Percentiles rank a stretch among this genome's conserved stretches.
Evolutionary conservation across 108 stramenopile genomes (phyloP).

Genomic region (Thalassiosira profunda): DNA sequence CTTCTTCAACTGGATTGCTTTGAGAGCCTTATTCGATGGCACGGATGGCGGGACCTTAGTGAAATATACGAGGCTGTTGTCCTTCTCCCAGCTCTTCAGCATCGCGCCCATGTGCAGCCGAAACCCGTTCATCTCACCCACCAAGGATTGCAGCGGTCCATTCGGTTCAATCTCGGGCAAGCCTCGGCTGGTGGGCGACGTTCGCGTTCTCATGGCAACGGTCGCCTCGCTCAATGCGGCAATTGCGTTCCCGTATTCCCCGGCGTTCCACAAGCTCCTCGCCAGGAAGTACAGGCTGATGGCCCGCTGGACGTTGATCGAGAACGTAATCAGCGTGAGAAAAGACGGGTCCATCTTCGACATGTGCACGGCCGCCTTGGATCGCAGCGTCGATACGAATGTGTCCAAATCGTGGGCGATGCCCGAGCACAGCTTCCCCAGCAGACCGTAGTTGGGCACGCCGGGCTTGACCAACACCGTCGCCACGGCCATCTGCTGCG

Average conservation of each 20-base stretch:
- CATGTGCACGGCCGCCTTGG: slow-evolving; percentile 70
- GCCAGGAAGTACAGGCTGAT: slow-evolving; percentile 80
- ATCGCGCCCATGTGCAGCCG: slow-evolving; percentile 68
- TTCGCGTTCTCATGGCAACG: slow-evolving; percentile 50
- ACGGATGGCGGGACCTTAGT: slow-evolving; percentile 76
- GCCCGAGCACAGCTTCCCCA: slow-evolving; percentile 83
- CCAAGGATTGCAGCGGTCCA: slow-evolving; percentile 56
- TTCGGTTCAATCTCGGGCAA: slow-evolving; percentile 79
- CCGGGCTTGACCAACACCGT: slow-evolving; percentile 85
- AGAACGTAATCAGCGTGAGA: slow-evolving; percentile 81
- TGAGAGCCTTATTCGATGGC: slow-evolving; percentile 67
- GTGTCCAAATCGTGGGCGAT: slow-evolving; percentile 72
- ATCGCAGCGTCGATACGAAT: slow-evolving; percentile 67
- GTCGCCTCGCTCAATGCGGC: slow-evolving; percentile 81
- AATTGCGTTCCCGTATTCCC: slow-evolving; percentile 86
- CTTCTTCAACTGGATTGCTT: slow-evolving; percentile 72
- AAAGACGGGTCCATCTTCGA: slow-evolving; percentile 73
- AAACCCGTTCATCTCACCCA: slow-evolving; percentile 71
- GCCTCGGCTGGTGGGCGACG: slow-evolving; percentile 22
- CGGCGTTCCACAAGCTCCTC: slow-evolving; percentile 66
- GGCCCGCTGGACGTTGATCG: slow-evolving; percentile 72
- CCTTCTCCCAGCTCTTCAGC: slow-evolving; percentile 78
- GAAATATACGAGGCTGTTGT: slow-evolving; percentile 85
- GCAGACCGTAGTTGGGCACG: slow-evolving; percentile 77
- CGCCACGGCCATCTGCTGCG: slow-evolving; percentile 93